These are phyloP conservation scores for Pyrenula massariospora DNA, from an alignment of 495 filamentous ascomycete genomes.

Conservation along the genomic window DNA sequence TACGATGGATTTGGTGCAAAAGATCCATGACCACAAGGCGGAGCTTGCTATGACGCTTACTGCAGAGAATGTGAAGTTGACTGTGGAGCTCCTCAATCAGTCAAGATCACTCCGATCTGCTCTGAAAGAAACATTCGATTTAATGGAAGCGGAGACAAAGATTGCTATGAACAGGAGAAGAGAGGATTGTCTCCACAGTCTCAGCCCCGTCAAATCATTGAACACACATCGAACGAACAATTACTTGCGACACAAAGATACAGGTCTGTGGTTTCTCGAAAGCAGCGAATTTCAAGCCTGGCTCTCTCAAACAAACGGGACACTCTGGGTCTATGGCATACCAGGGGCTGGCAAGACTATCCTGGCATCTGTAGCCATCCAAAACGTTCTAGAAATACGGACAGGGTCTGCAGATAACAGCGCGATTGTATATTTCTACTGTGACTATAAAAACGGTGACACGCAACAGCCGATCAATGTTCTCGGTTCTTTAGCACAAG, in stretches of 20 bases:
- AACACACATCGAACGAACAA: constrained; percentile 13
- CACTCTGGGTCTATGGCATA: constrained; percentile 27
- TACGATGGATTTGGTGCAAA: constrained; percentile 13
- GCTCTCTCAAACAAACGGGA: constrained; percentile 8
- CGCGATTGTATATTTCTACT: constrained; percentile 31
- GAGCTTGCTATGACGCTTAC: too few relatives aligned
- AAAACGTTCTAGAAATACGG: neutral
- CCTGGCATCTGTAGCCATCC: constrained; percentile 7
- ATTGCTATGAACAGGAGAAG: neutral
- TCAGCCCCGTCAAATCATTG: neutral
- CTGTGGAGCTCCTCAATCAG: neutral
- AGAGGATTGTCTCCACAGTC: neutral
- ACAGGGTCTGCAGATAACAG: neutral
- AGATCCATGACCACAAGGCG: constrained; percentile 20
- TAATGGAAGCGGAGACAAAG: neutral
- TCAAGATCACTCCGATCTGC: neutral
- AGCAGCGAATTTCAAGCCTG: constrained; percentile 15
- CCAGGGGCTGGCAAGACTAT: constrained; percentile 31
- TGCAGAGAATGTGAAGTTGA: constrained; percentile 5
- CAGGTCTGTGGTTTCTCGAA: constrained; percentile 25
- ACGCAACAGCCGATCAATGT: constrained; percentile 16
- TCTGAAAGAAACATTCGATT: too few relatives aligned
- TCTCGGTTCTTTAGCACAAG: constrained; percentile 18
- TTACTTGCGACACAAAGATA: constrained; percentile 18
- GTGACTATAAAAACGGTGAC: constrained; percentile 21